Evolutionary conservation across 805 yeast genomes (phyloP).

Genomic region (Debaryomyces maramus): DNA sequence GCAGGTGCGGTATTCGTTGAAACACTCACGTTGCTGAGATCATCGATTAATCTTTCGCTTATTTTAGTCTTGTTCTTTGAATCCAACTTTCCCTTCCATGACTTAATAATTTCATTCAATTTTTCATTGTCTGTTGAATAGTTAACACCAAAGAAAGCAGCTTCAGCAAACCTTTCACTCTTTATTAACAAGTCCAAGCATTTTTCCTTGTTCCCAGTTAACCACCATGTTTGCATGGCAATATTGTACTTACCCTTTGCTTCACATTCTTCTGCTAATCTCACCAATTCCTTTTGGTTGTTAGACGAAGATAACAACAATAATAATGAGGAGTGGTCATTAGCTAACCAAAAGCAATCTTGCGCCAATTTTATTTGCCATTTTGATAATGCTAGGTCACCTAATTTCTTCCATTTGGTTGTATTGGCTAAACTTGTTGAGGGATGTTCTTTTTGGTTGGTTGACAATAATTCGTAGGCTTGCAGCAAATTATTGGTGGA

Average conservation of each 20-base stretch:
- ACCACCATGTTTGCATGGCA: slow-evolving; percentile 92
- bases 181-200: slow-evolving; percentile 66
- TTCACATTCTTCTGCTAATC: slow-evolving; percentile 67
- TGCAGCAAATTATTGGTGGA: slow-evolving; percentile 67
- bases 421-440: slow-evolving; percentile 38
- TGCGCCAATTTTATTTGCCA: slow-evolving; percentile 85
- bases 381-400: slow-evolving; percentile 75
- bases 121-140: slow-evolving; percentile 51
- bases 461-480: slow-evolving; percentile 56
- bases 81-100: slow-evolving; percentile 67
- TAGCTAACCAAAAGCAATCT: slow-evolving; percentile 73
- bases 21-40: slow-evolving; percentile 23
- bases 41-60: slow-evolving; percentile 60
- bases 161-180: slow-evolving; percentile 78
- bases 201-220: slow-evolving; percentile 64
- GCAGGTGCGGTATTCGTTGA: slow-evolving; percentile 1
- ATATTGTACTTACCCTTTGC: slow-evolving; percentile 79
- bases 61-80: slow-evolving; percentile 53
- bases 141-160: slow-evolving; percentile 74
- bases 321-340: slow-evolving; percentile 79
- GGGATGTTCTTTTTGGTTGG: slow-evolving; percentile 46
- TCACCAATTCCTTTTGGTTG: slow-evolving; percentile 56
- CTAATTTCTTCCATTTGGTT: slow-evolving; percentile 84
- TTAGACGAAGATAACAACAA: slow-evolving; percentile 82
- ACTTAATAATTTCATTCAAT: slow-evolving; percentile 46